Base-by-base conservation (phyloP, 2,329 filamentous ascomycete genomes). In the Rhinocladiella similis region DNA sequence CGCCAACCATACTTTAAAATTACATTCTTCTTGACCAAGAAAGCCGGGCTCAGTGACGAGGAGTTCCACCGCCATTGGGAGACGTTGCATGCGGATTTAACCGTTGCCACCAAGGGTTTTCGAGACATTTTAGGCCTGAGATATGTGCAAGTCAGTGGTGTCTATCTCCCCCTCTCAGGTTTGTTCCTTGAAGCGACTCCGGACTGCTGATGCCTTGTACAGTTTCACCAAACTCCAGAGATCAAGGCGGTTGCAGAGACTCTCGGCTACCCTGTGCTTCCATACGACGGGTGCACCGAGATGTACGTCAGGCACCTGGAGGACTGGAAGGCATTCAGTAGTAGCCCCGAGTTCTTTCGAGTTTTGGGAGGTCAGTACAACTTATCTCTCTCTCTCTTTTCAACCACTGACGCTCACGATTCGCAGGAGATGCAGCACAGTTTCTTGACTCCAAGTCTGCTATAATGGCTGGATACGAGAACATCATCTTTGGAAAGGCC, bases 161-260 rank as follows among this genome's bases (percentile, higher is more conserved):
- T 13, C 12, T 22, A n/a, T 18, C 33, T 9, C 13, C 48, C n/a
- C n/a, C n/a, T n/a, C n/a, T n/a, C n/a, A n/a, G n/a, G n/a, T n/a
- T n/a, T n/a, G n/a, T n/a, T n/a, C n/a, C n/a, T n/a, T n/a, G n/a
- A n/a, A n/a, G n/a, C n/a, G n/a, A 25, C 4, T 25, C 22, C 22
- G 22, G 22, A 25, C 12, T n/a, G 2, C 29, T 50, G n/a, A 20
- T 18, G 6, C 19, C 10, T 20, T 22, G 7, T 20, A 39, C 35
- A 50, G 48, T 50, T 41, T 41, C 48, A 50, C 35, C 48, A 50
- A 14, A 50, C 48, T 13, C 33, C 48, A 39, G 48, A 50, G 18
- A 16, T 50, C 4, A 50, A 41, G 18, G 36, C 18, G 14, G 27
- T 22, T 9, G 48, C 48, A 13, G 41, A 42, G 20, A n/a, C 5